Evolutionary conservation across 345 rosid genomes (phyloP).

Genomic region (Aegle marmelos): DNA sequence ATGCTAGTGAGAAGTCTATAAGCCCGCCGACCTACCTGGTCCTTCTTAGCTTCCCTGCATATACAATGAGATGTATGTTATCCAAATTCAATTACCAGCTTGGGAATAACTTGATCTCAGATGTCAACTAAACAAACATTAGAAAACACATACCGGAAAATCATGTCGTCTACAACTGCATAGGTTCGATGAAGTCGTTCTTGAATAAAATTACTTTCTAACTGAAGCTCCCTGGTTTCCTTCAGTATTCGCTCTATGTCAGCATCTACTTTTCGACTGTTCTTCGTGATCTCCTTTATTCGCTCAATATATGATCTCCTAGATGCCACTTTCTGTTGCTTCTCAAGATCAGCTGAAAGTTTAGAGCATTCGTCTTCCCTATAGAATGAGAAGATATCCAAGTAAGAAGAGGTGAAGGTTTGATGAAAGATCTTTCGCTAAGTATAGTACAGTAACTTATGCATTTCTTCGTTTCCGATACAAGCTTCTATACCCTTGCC

Average conservation of each 20-base stretch:
- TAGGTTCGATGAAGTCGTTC: conserved; percentile 84
- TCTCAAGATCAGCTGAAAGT: conserved; percentile 45
- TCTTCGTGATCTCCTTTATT: conserved; percentile 78
- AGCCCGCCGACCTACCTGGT: conserved; percentile 56
- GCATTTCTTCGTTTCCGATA: neutral
- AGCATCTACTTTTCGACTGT: conserved; percentile 73
- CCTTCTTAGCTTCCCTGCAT: conserved; percentile 77
- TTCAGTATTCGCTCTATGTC: conserved; percentile 68
- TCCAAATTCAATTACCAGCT: neutral
- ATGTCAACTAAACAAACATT: neutral
- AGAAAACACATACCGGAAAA: conserved; percentile 47
- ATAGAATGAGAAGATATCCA: neutral
- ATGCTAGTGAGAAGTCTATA: conserved; percentile 68
- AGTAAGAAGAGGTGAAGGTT: neutral
- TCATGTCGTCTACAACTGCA: conserved; percentile 74
- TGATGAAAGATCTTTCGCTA: neutral
- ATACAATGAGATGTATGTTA: neutral
- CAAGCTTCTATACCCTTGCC: neutral
- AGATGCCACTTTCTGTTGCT: conserved; percentile 49
- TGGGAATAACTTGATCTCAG: neutral
- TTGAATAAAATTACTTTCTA: conserved; percentile 79
- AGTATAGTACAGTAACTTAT: neutral
- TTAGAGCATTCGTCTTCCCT: conserved; percentile 62
- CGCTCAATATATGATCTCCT: conserved; percentile 60
- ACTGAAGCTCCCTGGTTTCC: conserved; percentile 80